phyloP scores from a whole-genome alignment of 495 filamentous ascomycete species.

The Penicillium diatomitis region DNA sequence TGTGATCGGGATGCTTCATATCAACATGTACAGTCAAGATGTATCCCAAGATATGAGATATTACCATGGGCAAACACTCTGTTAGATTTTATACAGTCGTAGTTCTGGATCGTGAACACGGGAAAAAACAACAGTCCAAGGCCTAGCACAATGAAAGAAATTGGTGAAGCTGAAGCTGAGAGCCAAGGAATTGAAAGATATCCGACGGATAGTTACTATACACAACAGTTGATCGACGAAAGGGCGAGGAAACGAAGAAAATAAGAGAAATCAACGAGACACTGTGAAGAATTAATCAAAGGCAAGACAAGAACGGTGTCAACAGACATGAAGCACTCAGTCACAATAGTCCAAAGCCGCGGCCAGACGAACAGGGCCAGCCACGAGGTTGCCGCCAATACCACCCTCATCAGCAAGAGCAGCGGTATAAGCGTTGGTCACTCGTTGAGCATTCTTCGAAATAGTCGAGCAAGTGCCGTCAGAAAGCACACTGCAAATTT shows the following conservation, averaged over 20 bases:
- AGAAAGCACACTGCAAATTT: slow-evolving; percentile 18
- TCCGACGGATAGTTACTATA: too few species aligned
- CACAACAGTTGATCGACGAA: neutral
- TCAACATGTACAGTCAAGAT: too few species aligned
- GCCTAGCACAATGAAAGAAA: too few species aligned
- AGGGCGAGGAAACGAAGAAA: neutral
- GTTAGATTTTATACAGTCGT: too few species aligned
- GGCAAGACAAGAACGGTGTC: neutral
- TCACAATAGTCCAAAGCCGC: slow-evolving; percentile 21
- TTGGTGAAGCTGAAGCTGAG: too few species aligned
- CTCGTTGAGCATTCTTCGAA: slow-evolving; percentile 12
- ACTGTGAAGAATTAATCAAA: neutral
- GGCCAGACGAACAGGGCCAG: slow-evolving; percentile 21
- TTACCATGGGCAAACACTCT: too few species aligned
- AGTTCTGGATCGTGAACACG: too few species aligned
- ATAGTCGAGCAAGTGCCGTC: slow-evolving; percentile 24
- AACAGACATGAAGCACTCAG: slow-evolving; percentile 3
- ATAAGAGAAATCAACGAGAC: slow-evolving; percentile 3
- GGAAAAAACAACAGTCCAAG: too few species aligned
- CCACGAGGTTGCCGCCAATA: slow-evolving; percentile 30
- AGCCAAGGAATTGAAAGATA: too few species aligned
- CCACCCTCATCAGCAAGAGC: slow-evolving; percentile 23
- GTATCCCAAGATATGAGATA: too few species aligned
- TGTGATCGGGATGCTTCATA: too few species aligned
- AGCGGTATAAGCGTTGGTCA: slow-evolving; percentile 28